phyloP scores from a whole-genome alignment of 768 basidiomycete genomes.

The Plicaturopsis crispa region DNA sequence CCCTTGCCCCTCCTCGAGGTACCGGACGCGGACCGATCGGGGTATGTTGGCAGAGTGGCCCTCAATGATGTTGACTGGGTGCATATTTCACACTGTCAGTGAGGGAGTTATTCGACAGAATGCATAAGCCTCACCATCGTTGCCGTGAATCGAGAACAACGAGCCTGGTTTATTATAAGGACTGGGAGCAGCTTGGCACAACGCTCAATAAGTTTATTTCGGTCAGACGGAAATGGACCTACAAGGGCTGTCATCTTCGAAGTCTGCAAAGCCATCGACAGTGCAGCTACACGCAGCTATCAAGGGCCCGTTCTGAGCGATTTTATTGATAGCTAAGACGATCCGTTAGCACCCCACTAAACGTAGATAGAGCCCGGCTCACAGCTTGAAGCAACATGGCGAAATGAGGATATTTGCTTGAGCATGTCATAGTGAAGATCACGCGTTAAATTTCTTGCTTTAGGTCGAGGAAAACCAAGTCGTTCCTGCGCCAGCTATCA shows the following conservation, averaged over 20 bases:
- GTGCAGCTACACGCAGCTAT: slow-evolving; percentile 40
- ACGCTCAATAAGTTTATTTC: slow-evolving; percentile 2
- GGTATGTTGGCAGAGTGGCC: too few species aligned
- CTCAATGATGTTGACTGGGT: too few species aligned
- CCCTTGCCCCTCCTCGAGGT: slow-evolving; percentile 7
- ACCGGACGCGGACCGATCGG: too few species aligned
- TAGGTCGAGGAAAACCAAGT: too few species aligned
- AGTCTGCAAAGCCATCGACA: slow-evolving; percentile 35
- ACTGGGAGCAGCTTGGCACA: slow-evolving; percentile 23
- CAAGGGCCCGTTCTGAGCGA: slow-evolving; percentile 35
- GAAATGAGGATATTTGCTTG: slow-evolving; percentile 24
- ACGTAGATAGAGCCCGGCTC: slow-evolving; percentile 6
- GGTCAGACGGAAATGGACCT: slow-evolving; percentile 1
- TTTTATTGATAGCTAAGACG: slow-evolving; percentile 39
- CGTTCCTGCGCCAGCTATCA: too few species aligned
- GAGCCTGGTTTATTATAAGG: slow-evolving; percentile 42
- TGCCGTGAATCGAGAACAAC: slow-evolving; percentile 32
- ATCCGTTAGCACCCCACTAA: slow-evolving; percentile 1
- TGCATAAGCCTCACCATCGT: slow-evolving; percentile 17
- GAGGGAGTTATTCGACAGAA: slow-evolving; percentile 17
- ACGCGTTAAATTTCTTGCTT: too few species aligned
- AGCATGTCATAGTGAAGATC: too few species aligned
- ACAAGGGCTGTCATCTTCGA: slow-evolving; percentile 15
- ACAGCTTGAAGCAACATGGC: slow-evolving; percentile 37
- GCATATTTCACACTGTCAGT: too few species aligned